These are phyloP conservation scores for Cylindrodendrum hubeiense DNA, from an alignment of 2,329 filamentous ascomycete species.

Conservation along the genomic window DNA sequence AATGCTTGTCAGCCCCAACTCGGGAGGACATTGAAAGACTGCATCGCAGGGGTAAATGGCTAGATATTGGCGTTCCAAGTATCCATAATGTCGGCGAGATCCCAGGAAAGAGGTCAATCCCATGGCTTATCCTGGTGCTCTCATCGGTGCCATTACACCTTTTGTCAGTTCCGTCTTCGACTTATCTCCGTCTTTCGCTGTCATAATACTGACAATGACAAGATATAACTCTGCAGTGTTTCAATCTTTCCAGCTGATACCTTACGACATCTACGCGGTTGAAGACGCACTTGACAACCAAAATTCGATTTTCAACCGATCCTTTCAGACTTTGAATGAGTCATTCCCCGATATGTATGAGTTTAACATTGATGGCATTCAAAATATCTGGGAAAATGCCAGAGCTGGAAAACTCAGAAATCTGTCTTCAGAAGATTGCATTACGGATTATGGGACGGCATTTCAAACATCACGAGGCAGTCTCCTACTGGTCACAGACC, in stretches of 20 bases:
- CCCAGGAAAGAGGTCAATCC: not conserved
- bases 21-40: slow-evolving; percentile 44
- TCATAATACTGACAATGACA: no score
- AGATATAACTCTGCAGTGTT: no score
- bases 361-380: not conserved
- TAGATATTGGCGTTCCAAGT: slow-evolving; percentile 35
- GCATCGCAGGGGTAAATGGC: slow-evolving; percentile 22
- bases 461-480: slow-evolving; percentile 14
- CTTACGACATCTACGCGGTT: no score
- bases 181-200: no score
- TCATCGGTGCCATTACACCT: slow-evolving; percentile 21
- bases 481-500: slow-evolving; percentile 8
- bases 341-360: not conserved
- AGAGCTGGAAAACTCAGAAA: not conserved
- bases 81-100: slow-evolving; percentile 30
- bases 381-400: no score
- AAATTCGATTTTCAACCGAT: no score
- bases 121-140: slow-evolving; percentile 7
- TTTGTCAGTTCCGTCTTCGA: no score
- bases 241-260: no score
- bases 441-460: slow-evolving; percentile 11
- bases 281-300: no score
- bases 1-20: slow-evolving; percentile 49
- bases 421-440: slow-evolving; percentile 13
- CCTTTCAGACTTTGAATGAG: no score